Conservation (phyloP, 495 filamentous ascomycete species). For the Talaromyces trachyspermus region DNA sequence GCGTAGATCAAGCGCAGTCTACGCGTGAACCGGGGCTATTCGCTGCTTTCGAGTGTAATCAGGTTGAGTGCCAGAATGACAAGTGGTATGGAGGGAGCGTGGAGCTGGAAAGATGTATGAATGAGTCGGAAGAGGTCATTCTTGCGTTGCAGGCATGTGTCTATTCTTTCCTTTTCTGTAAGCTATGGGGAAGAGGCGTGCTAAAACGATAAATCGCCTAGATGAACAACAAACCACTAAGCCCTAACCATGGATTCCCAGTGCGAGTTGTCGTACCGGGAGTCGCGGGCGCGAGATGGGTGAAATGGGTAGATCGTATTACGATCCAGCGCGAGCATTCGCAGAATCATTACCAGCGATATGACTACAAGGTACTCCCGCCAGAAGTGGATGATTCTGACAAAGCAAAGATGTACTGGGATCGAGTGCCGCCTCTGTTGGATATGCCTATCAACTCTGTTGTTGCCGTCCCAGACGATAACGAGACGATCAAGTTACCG, state of each 20-base stretch:
- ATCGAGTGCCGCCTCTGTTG: conserved; percentile 44
- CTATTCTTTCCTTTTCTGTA: background rate
- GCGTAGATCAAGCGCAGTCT: conserved; percentile 14
- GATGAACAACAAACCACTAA: conserved; percentile 53
- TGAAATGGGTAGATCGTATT: conserved; percentile 60
- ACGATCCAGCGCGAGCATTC: conserved; percentile 51
- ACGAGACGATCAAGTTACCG: conserved; percentile 25
- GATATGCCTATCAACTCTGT: conserved; percentile 58
- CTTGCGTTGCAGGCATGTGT: conserved; percentile 43
- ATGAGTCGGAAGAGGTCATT: conserved; percentile 40
- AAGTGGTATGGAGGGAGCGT: conserved; percentile 50
- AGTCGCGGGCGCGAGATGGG: conserved; percentile 51
- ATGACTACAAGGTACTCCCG: conserved; percentile 58
- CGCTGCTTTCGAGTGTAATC: conserved; percentile 47
- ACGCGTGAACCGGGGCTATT: conserved; percentile 22
- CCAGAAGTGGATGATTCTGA: conserved; percentile 44
- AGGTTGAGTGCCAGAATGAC: conserved; percentile 45
- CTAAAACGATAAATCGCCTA: conserved; percentile 49
- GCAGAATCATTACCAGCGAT: conserved; percentile 49
- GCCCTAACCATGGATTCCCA: conserved; percentile 53
- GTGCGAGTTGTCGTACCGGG: conserved; percentile 55
- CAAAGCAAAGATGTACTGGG: conserved; percentile 48
- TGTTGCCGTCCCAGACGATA: conserved; percentile 39
- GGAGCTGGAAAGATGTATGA: conserved; percentile 39
- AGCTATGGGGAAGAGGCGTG: conserved; percentile 3